Base-by-base conservation (phyloP, 1,284 basidiomycete species). In the Cystobasidiaceae sp. region DNA sequence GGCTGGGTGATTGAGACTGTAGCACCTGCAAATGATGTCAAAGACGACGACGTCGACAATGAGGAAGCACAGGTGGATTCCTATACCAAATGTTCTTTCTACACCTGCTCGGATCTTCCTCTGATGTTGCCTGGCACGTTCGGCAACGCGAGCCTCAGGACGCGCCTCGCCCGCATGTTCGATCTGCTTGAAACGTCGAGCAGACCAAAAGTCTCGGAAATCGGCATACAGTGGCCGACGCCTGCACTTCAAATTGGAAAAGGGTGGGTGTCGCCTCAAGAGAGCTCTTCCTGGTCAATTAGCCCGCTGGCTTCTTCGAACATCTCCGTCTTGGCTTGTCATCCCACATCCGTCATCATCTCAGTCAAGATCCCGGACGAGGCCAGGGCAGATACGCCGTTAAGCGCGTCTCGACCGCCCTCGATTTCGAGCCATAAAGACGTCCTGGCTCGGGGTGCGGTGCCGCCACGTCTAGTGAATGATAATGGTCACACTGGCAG, bases 1-100 rank as follows among this genome's bases (percentile, higher is more conserved):
- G 94, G 90, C 0, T 99, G 96, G 96, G 87, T 97, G 46, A 78
- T 97, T 70, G 93, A 99, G 79, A 97, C 93, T 0, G 82, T 98
- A 46, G 94, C 25, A 15, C 25, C 23, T n/a, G 25, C 49, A 4
- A 43, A 46, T 11, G 37, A 37, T 30, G 61, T 48, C 2, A 52
- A 64, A 27, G 61, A 45, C n/a, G 61, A 64, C n/a, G 61, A 64
- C 19, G 23, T 27, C 4, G 17, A n/a, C n/a, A 15, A 17, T 13
- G n/a, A 21, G 25, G 17, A 17, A 13, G n/a, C n/a, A n/a, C 15
- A 28, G 37, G 5, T 41, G 4, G 39, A 32, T 13, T 19, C 33
- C 3, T 55, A 46, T 21, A 64, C 43, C 4, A 64, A 41, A 23
- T 64, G 91, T 77, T 94, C 89, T 51, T 84, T 93, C 69, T 81